A percentile compares a stretch with the other conserved stretches of the same genome.
These are phyloP conservation scores for Aspergillus steynii DNA, from an alignment of 495 filamentous ascomycete species.

Conservation along the genomic window DNA sequence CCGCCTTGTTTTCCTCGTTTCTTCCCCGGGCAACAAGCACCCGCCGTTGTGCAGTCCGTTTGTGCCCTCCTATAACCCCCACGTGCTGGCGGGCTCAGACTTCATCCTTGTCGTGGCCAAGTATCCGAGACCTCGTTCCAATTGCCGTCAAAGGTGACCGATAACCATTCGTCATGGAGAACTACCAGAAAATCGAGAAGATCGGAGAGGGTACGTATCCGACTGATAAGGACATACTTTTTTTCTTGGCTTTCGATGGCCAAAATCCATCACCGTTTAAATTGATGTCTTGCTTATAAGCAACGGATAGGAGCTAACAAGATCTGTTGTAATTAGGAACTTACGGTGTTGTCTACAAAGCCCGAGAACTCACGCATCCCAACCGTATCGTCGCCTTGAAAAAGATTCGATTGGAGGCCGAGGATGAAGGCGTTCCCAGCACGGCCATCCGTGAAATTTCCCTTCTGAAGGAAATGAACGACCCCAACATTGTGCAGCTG, in stretches of 20 bases:
- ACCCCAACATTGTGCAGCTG: conserved; percentile 90
- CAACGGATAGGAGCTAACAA: neutral
- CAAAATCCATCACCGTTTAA: neutral
- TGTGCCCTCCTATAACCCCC: conserved; percentile 19
- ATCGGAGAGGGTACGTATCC: conserved; percentile 83
- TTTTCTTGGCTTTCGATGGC: conserved; percentile 4
- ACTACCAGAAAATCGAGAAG: conserved; percentile 99
- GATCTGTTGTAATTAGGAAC: conserved; percentile 57
- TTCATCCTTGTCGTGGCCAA: conserved; percentile 1
- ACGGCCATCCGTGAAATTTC: conserved; percentile 98
- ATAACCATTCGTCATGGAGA: conserved; percentile 69
- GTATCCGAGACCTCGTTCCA: neutral
- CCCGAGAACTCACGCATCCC: conserved; percentile 73
- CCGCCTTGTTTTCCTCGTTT: conserved; percentile 18
- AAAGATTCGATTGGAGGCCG: conserved; percentile 96
- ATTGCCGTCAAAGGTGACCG: neutral
- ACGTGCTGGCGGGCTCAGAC: conserved; percentile 12
- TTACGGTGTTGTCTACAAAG: conserved; percentile 93
- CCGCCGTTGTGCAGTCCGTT: conserved; percentile 16
- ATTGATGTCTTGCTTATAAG: neutral
- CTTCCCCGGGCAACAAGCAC: conserved; percentile 22
- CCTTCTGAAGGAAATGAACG: conserved; percentile 93
- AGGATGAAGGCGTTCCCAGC: conserved; percentile 94
- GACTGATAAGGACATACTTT: conserved; percentile 2
- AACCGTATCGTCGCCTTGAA: conserved; percentile 91